Evolutionary conservation across 2,329 filamentous ascomycete species (phyloP).

Genomic region (Ceratocystis cubensis): DNA sequence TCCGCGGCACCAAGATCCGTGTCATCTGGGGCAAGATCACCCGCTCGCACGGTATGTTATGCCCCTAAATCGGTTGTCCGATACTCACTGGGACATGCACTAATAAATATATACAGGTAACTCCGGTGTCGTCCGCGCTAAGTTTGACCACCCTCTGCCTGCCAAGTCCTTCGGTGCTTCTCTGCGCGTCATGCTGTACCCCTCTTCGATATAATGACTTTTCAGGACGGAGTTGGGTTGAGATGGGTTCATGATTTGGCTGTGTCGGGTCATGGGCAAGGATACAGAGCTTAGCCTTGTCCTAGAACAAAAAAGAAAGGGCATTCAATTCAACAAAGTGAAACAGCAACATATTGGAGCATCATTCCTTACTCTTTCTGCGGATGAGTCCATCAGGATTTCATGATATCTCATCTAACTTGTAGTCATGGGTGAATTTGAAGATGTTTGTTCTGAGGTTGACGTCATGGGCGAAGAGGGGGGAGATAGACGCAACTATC

Average conservation of each 20-base stretch:
- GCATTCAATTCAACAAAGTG: conserved; percentile 22
- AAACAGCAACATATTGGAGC: conserved; percentile 20
- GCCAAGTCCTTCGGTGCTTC: conserved; percentile 93
- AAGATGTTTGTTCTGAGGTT: too few species aligned
- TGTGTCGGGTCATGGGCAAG: conserved; percentile 46
- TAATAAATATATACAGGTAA: conserved; percentile 49
- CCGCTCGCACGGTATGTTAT: conserved; percentile 69
- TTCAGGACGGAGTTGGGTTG: conserved; percentile 48
- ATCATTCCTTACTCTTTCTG: neutral
- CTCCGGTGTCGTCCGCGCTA: conserved; percentile 93
- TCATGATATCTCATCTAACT: neutral
- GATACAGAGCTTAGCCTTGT: conserved; percentile 42
- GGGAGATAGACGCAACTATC: too few species aligned
- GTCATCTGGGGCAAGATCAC: conserved; percentile 99
- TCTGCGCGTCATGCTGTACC: conserved; percentile 95
- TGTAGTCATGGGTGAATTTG: too few species aligned
- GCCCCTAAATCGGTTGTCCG: neutral
- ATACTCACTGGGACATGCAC: neutral
- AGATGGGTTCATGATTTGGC: conserved; percentile 49
- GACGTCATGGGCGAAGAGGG: too few species aligned
- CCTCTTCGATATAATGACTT: conserved; percentile 77
- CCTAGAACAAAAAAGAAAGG: conserved; percentile 37
- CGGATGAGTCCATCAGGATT: neutral
- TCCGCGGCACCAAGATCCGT: conserved; percentile 95
- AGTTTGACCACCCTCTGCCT: conserved; percentile 93